Base-by-base conservation (phyloP, 2,329 filamentous ascomycete genomes). In the Cladophialophora immunda region DNA sequence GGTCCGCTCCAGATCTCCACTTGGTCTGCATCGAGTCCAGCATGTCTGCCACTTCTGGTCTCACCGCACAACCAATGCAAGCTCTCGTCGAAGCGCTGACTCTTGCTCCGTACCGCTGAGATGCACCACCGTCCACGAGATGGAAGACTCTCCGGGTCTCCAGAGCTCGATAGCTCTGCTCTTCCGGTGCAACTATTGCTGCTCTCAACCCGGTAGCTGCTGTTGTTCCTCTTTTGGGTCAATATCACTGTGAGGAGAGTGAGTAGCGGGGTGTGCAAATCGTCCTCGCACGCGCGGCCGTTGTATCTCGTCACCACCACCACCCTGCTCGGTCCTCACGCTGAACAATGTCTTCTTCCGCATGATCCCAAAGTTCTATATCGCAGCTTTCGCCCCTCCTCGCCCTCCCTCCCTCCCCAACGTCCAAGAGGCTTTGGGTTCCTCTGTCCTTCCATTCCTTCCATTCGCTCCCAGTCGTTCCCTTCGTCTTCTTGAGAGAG, bases 81-180 rank as follows among this genome's bases (percentile, higher is more conserved):
- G 52, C 61, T 50, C 63, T 66, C 30, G 58, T 68, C 63, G 65
- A 70, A 70, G 66, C 68, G 68, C 68, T 67, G 68, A 68, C 68
- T 66, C 56, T 68, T 50, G 56, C 59, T 41, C 62, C 65, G 59
- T 59, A 38, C 36, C 29, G 58, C 56, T 67, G 62, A 59, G 52
- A 55, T 50, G 45, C 45, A 52, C 34, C 60, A 56, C 29, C 32
- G 17, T 56, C 22, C 50, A 45, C 60, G 41, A 27, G 9, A 62
- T 62, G 60, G n/a, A 45, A 38, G 60, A 41, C 25, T 45, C 19
- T 34, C 47, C 29, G 47, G 34, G 36, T 19, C 29, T 34, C 52
- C 52, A 27, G 52, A 52, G 53, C 38, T 62, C 64, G 41, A 62
- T 65, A 53, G 53, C 62, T 52, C 45, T 54, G 38, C 29, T 38